These are phyloP conservation scores for Chrysanthemum lavandulifolium DNA, from an alignment of 129 eudicot genomes.

Conservation along the genomic window DNA sequence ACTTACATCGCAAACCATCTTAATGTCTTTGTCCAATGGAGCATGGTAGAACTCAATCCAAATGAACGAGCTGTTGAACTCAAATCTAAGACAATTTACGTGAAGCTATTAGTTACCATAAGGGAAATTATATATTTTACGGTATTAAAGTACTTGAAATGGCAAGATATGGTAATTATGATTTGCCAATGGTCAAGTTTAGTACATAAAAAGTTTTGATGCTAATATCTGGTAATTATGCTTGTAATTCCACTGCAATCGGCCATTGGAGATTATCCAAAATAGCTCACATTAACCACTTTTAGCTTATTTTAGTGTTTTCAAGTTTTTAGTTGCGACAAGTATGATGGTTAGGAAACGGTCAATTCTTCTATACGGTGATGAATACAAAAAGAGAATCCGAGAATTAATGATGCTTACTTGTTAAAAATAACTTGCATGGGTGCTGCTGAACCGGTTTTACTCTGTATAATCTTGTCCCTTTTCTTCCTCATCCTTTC, in stretches of 20 bases:
- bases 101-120: constrained; percentile 10
- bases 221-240: too few relatives aligned
- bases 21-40: constrained; percentile 77
- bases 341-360: neutral
- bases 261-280: too few relatives aligned
- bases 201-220: too few relatives aligned
- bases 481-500: constrained; percentile 87
- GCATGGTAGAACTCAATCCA: constrained; percentile 97
- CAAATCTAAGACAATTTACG: constrained; percentile 54
- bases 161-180: too few relatives aligned
- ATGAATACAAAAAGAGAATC: neutral
- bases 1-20: constrained; percentile 84
- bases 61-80: constrained; percentile 75
- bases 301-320: neutral
- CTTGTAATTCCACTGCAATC: too few relatives aligned
- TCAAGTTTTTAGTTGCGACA: neutral
- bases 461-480: constrained; percentile 76
- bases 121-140: neutral
- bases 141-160: too few relatives aligned
- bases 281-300: too few relatives aligned
- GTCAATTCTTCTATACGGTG: neutral
- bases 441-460: constrained; percentile 82
- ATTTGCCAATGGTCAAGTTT: too few relatives aligned
- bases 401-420: constrained; percentile 36
- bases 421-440: constrained; percentile 75